Evolutionary conservation across 1,284 basidiomycete species (phyloP).

Genomic region (Cryptococcus wingfieldii): DNA sequence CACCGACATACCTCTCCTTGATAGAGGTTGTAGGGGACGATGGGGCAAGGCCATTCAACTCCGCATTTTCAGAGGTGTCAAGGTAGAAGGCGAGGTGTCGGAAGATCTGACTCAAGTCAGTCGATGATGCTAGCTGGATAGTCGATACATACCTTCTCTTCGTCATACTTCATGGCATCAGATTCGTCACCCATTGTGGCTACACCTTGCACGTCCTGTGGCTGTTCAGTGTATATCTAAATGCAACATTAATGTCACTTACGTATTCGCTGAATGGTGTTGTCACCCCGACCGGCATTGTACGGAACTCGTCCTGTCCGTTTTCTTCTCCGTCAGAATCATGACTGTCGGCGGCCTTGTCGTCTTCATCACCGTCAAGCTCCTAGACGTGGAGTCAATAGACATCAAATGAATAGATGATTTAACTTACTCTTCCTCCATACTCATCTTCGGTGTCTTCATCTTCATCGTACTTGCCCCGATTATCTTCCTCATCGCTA

Average conservation of each 20-base stretch:
- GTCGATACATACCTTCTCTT: slow-evolving; percentile 49
- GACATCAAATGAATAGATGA: background rate
- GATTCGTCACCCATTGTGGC: slow-evolving; percentile 63
- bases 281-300: no score
- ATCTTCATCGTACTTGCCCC: background rate
- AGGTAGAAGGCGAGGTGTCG: slow-evolving; percentile 80
- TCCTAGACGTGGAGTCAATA: background rate
- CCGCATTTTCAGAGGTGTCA: slow-evolving; percentile 71
- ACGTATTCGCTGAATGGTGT: no score
- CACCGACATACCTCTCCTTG: slow-evolving; percentile 52
- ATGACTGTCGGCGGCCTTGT: slow-evolving; percentile 10
- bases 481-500: no score
- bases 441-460: background rate
- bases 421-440: background rate
- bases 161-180: slow-evolving; percentile 67
- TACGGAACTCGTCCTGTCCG: background rate
- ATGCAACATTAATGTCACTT: no score
- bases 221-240: no score
- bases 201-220: no score
- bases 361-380: slow-evolving; percentile 4
- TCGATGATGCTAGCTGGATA: background rate
- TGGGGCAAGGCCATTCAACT: slow-evolving; percentile 58
- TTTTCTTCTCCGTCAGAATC: slow-evolving; percentile 21
- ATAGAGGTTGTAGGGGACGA: slow-evolving; percentile 52
- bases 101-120: slow-evolving; percentile 52